phyloP scores from a whole-genome alignment of 371 early-diverging fungal species.

The Chytridium lagenaria region DNA sequence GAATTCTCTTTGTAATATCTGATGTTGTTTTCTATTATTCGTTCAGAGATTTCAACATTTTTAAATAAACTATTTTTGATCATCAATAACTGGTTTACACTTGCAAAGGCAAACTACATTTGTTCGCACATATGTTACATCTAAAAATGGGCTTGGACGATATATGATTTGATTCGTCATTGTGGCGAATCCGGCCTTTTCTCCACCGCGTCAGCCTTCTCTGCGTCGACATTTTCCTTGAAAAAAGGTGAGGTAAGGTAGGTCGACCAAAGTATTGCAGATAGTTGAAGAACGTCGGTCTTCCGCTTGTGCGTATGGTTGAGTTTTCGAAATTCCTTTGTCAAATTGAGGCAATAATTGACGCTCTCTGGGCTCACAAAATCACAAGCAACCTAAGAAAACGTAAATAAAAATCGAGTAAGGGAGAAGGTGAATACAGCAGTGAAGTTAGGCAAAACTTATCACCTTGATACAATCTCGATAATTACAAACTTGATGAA shows the following conservation, averaged over 20 bases:
- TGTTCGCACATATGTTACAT: not conserved
- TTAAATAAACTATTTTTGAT: not conserved
- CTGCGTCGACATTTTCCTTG: not conserved
- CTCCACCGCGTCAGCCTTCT: not conserved
- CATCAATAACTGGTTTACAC: not conserved
- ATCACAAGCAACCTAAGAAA: constrained; percentile 65
- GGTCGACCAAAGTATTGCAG: constrained; percentile 25
- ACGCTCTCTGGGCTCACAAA: constrained; percentile 77
- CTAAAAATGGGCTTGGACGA: not conserved
- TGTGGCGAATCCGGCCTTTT: not conserved
- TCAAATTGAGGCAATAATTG: constrained; percentile 50
- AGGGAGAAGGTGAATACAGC: too few species aligned
- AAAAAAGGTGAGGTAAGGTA: constrained; percentile 24
- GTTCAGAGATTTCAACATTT: not conserved
- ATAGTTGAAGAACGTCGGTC: constrained; percentile 47
- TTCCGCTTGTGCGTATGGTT: constrained; percentile 44
- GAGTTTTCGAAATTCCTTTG: constrained; percentile 58
- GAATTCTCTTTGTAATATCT: not conserved
- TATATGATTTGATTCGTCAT: not conserved
- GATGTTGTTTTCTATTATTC: not conserved
- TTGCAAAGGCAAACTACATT: not conserved
- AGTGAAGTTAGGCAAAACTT: too few species aligned
- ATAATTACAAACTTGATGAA: constrained; percentile 70
- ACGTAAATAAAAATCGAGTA: too few species aligned
- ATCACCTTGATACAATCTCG: constrained; percentile 49